Evolutionary conservation across 257 asterid genomes (phyloP).

Genomic region (Solanum pinnatisectum): DNA sequence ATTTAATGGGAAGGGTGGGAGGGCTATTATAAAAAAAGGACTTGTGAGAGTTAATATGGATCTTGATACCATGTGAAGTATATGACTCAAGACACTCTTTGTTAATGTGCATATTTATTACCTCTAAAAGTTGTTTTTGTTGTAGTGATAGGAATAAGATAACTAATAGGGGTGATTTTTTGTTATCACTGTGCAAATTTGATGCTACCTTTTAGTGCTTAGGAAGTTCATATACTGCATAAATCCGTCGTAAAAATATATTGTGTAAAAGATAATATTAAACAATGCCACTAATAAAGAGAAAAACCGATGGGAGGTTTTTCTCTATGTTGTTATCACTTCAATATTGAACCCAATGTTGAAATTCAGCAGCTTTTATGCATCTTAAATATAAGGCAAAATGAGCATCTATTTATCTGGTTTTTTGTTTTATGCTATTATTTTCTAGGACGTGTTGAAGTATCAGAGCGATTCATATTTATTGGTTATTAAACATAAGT

Average conservation of each 20-base stretch:
- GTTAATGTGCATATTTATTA: no score
- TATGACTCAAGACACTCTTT: neutral
- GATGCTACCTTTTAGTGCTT: neutral
- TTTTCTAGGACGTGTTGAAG: neutral
- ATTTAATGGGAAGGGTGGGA: neutral
- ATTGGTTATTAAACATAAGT: neutral
- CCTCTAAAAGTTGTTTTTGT: no score
- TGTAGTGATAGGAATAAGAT: neutral
- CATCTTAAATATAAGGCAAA: neutral
- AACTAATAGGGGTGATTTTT: neutral
- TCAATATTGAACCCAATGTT: neutral
- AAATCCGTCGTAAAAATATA: neutral
- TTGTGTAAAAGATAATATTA: neutral
- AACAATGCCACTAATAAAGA: neutral
- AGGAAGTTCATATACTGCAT: neutral
- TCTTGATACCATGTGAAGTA: neutral
- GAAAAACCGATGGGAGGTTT: no score
- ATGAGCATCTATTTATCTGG: neutral
- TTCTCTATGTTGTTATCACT: no score
- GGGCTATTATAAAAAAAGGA: neutral
- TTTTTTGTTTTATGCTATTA: neutral
- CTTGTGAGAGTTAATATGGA: neutral
- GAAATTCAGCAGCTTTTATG: neutral
- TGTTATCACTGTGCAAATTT: neutral
- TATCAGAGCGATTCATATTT: neutral